These are phyloP conservation scores for Debaryomyces tyrocola DNA, from an alignment of 805 yeast genomes.

Conservation along the genomic window DNA sequence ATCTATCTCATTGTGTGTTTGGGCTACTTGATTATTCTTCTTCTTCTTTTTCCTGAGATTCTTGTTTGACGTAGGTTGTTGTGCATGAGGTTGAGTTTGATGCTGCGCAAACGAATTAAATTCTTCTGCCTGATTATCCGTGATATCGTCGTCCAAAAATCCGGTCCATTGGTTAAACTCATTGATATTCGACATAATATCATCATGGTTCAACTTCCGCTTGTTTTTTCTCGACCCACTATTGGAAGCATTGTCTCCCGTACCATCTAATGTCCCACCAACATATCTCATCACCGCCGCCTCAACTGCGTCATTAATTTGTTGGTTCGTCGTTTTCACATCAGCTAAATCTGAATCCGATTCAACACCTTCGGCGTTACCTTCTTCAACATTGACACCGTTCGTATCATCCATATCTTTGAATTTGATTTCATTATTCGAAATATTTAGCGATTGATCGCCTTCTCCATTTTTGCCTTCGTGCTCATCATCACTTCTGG, in stretches of 20 bases:
- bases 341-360: slow-evolving; percentile 10
- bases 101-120: slow-evolving; percentile 5
- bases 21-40: slow-evolving; percentile 6
- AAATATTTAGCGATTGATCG: slow-evolving; percentile 2
- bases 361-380: slow-evolving; percentile 2
- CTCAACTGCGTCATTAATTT: slow-evolving; percentile 58
- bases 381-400: slow-evolving; percentile 7
- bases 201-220: slow-evolving; percentile 29
- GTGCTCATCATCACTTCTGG: slow-evolving; percentile 15
- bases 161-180: slow-evolving; percentile 60
- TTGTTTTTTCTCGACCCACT: slow-evolving; percentile 15
- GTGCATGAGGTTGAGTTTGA: neutral
- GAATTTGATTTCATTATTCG: slow-evolving; percentile 1
- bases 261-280: slow-evolving; percentile 56
- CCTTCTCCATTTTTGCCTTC: slow-evolving; percentile 6
- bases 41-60: slow-evolving; percentile 11
- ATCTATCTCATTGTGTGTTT: slow-evolving; percentile 27
- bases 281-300: slow-evolving; percentile 77
- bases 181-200: slow-evolving; percentile 43
- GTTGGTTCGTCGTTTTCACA: slow-evolving; percentile 36
- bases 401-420: slow-evolving; percentile 1
- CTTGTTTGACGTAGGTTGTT: slow-evolving; percentile 2
- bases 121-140: slow-evolving; percentile 1
- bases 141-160: slow-evolving; percentile 43
- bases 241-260: slow-evolving; percentile 6